Percentiles rank a stretch among this genome's conserved stretches.
These are phyloP conservation scores for Fusarium torreyae DNA, from an alignment of 2,329 filamentous ascomycete species.

Conservation along the genomic window DNA sequence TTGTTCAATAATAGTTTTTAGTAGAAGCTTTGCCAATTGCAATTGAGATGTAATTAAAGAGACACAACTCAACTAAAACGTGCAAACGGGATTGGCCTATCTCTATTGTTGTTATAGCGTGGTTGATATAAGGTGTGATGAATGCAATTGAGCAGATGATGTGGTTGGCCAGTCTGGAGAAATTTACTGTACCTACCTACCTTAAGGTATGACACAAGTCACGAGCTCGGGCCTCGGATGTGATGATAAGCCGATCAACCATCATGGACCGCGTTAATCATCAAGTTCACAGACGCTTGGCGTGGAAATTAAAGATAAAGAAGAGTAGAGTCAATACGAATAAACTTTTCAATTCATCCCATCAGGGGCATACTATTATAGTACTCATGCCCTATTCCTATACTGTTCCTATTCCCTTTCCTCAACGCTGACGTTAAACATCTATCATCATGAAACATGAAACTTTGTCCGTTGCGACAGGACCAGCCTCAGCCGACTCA, in stretches of 20 bases:
- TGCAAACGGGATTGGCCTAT: too few relatives aligned
- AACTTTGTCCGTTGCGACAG: conserved; percentile 43
- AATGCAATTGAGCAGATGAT: neutral
- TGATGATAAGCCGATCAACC: neutral
- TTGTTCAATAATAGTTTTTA: neutral
- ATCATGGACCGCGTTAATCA: neutral
- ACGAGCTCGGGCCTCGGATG: neutral
- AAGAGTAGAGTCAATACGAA: neutral
- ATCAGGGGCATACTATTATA: conserved; percentile 20
- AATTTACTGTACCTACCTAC: neutral
- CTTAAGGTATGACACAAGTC: neutral
- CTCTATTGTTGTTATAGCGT: neutral
- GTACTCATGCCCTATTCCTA: conserved; percentile 11
- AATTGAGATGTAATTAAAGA: too few relatives aligned
- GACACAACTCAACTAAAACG: too few relatives aligned
- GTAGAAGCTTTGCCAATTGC: neutral
- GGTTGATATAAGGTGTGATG: neutral
- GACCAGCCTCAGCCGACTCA: conserved; percentile 41
- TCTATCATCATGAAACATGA: conserved; percentile 45
- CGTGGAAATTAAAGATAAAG: neutral
- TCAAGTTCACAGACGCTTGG: neutral
- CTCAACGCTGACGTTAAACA: conserved; percentile 31
- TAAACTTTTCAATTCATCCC: conserved; percentile 44
- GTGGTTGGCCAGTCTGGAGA: neutral
- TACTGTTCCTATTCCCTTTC: conserved; percentile 5